A percentile compares a stretch with the other conserved stretches of the same genome.
phyloP scores from a whole-genome alignment of 768 basidiomycete genomes.

The Gelatoporia subvermispora region DNA sequence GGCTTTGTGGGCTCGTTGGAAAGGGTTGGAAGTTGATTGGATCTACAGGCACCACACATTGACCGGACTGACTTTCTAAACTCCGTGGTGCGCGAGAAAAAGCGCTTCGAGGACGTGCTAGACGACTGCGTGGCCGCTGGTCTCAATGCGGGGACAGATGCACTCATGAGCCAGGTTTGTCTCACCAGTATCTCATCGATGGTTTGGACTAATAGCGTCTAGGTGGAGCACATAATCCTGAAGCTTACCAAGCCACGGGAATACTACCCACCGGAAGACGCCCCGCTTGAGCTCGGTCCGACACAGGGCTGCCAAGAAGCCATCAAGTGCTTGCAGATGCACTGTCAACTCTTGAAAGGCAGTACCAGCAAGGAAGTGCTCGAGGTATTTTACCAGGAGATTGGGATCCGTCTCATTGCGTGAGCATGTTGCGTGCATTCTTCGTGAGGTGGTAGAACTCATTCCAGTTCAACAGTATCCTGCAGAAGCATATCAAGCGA shows the following conservation, averaged over 20 bases:
- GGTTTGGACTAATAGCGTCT: conserved; percentile 1
- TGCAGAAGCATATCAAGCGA: conserved; percentile 95
- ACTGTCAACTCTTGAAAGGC: conserved; percentile 87
- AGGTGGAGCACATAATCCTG: conserved; percentile 92
- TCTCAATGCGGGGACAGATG: conserved; percentile 91
- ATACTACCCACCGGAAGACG: conserved; percentile 85
- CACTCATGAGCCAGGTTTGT: conserved; percentile 87
- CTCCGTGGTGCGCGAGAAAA: conserved; percentile 91
- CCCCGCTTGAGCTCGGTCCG: conserved; percentile 74
- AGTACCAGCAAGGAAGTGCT: conserved; percentile 95
- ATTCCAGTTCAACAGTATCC: conserved; percentile 49
- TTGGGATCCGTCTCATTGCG: conserved; percentile 67
- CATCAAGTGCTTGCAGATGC: conserved; percentile 82
- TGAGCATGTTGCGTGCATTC: conserved; percentile 5
- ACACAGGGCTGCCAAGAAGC: conserved; percentile 88
- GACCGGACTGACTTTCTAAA: conserved; percentile 94
- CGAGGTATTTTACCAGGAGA: conserved; percentile 97
- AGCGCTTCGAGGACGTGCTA: conserved; percentile 85
- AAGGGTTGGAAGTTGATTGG: no score
- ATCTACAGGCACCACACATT: conserved; percentile 70
- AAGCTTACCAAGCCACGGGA: conserved; percentile 79
- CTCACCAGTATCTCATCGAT: neutral
- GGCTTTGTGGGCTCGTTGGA: neutral
- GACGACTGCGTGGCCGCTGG: conserved; percentile 94
- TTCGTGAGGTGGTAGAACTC: neutral